Evolutionary conservation across 1,284 basidiomycete genomes (phyloP).

Genomic region (Volvariella volvacea): DNA sequence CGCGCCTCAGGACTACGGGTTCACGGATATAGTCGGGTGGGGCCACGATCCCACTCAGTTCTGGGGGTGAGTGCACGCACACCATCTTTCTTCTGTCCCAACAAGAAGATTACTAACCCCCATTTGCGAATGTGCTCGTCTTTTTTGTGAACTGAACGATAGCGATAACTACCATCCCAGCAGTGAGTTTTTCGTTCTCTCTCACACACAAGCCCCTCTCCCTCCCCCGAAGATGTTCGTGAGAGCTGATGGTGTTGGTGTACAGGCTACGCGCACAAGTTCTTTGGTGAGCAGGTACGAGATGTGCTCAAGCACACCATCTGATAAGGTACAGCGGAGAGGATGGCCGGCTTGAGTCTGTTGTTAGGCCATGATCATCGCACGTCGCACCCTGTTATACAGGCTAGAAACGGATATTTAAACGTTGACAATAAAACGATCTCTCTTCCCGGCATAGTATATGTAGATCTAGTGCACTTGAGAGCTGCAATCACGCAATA

Average conservation of each 20-base stretch:
- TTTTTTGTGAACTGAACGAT: conserved; percentile 1
- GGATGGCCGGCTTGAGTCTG: too few relatives aligned
- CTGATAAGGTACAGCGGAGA: conserved; percentile 21
- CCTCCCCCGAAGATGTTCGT: too few relatives aligned
- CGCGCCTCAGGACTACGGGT: conserved; percentile 42
- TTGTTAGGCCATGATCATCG: too few relatives aligned
- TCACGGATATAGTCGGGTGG: conserved; percentile 43
- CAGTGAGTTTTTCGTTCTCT: conserved; percentile 23
- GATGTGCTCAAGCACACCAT: conserved; percentile 26
- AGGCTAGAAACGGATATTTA: too few relatives aligned
- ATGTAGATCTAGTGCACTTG: too few relatives aligned
- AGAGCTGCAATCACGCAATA: too few relatives aligned
- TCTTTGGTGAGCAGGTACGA: conserved; percentile 30
- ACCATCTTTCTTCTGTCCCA: background rate
- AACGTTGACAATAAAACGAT: too few relatives aligned
- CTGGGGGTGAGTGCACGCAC: conserved; percentile 58
- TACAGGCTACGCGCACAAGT: conserved; percentile 29
- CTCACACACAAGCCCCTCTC: background rate
- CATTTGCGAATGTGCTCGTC: conserved; percentile 1
- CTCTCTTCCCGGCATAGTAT: too few relatives aligned
- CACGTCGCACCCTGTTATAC: too few relatives aligned
- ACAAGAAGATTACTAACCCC: background rate
- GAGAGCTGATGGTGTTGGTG: conserved; percentile 1
- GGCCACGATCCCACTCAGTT: conserved; percentile 40
- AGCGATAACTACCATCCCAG: conserved; percentile 45